Evolutionary conservation across 768 basidiomycete species (phyloP).

Genomic region (Coprinopsis sp.): DNA sequence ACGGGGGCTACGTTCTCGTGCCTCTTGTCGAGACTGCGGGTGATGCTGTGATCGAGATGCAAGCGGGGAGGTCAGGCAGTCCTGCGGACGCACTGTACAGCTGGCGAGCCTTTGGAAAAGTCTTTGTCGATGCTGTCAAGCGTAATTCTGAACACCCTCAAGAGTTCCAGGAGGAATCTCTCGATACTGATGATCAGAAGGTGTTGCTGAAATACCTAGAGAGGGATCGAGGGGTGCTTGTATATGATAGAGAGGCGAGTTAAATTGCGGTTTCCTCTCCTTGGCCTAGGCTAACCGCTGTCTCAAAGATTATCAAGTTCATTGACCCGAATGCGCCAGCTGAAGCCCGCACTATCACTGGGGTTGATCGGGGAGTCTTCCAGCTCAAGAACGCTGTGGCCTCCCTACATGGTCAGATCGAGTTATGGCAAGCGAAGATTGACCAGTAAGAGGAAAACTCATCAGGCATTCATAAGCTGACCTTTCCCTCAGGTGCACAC

Average conservation of each 20-base stretch:
- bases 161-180: no score
- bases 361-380: slow-evolving; percentile 79
- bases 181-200: slow-evolving; percentile 61
- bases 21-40: slow-evolving; percentile 63
- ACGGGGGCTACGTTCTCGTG: slow-evolving; percentile 70
- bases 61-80: slow-evolving; percentile 37
- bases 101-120: slow-evolving; percentile 52
- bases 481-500: slow-evolving; percentile 48
- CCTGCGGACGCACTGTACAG: slow-evolving; percentile 61
- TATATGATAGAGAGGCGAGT: slow-evolving; percentile 65
- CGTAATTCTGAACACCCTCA: slow-evolving; percentile 16
- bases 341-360: slow-evolving; percentile 51
- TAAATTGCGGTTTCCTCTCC: neutral
- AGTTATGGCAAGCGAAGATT: slow-evolving; percentile 64
- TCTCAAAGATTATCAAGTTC: slow-evolving; percentile 78
- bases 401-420: slow-evolving; percentile 65
- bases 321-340: slow-evolving; percentile 33
- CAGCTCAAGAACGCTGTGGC: slow-evolving; percentile 70
- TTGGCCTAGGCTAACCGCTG: neutral
- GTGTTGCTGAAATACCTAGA: slow-evolving; percentile 75
- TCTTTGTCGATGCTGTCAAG: slow-evolving; percentile 46
- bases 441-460: slow-evolving; percentile 45
- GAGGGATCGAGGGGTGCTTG: slow-evolving; percentile 63
- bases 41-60: slow-evolving; percentile 46
- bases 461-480: neutral